These are phyloP conservation scores for Ganoderma boninense DNA, from an alignment of 1,284 basidiomycete species.

Conservation along the genomic window DNA sequence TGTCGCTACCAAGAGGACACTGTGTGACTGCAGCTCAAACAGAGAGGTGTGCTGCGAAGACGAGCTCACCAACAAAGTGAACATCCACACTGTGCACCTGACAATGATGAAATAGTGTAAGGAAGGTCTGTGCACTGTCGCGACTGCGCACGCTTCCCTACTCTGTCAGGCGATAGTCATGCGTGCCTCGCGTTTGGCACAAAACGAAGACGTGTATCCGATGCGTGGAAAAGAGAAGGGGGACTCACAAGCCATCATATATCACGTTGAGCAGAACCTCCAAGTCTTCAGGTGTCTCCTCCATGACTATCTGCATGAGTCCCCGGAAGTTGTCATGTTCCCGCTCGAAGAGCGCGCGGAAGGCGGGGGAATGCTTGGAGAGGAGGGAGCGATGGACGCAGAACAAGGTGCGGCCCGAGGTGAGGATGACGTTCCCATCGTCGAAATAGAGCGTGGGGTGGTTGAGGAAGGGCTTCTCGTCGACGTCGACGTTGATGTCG, in stretches of 20 bases:
- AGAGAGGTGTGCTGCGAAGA: no score
- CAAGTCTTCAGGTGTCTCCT: constrained; percentile 39
- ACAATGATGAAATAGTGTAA: no score
- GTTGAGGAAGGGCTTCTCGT: constrained; percentile 31
- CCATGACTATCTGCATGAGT: constrained; percentile 36
- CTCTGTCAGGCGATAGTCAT: no score
- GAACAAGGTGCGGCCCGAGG: constrained; percentile 34
- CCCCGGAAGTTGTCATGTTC: constrained; percentile 34
- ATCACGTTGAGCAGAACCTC: constrained; percentile 39
- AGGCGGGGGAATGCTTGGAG: constrained; percentile 37
- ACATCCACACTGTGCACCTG: no score
- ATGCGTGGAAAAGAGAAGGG: constrained; percentile 1
- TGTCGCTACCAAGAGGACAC: no score
- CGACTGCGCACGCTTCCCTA: no score
- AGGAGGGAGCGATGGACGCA: constrained; percentile 41
- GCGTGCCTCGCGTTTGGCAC: no score
- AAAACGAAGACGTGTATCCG: constrained; percentile 19
- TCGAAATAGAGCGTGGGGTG: constrained; percentile 41
- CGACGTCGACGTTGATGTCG: constrained; percentile 7
- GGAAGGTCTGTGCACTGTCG: no score
- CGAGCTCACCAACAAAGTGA: no score
- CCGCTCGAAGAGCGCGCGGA: constrained; percentile 38
- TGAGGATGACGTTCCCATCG: constrained; percentile 44
- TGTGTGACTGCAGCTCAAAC: no score
- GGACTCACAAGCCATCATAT: constrained; percentile 42